Evolutionary conservation across 805 yeast genomes (phyloP).

Genomic region (Wickerhamiella brachini): DNA sequence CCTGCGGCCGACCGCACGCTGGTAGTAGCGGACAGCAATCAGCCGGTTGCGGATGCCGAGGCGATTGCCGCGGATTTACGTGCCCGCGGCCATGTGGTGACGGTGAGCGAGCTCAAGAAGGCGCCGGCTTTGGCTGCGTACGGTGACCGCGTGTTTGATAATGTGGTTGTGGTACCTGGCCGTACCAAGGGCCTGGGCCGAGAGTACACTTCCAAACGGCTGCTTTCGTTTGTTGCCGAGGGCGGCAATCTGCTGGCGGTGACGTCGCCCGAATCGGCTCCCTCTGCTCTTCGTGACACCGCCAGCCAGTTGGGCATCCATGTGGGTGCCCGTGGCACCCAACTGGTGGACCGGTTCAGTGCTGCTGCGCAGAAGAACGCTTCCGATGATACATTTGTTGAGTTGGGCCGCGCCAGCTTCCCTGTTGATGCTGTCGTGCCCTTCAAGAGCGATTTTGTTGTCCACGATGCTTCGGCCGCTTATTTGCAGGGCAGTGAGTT

Average conservation of each 20-base stretch:
- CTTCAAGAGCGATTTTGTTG: constrained; percentile 2
- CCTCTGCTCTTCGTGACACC: constrained; percentile 52
- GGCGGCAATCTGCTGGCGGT: constrained; percentile 70
- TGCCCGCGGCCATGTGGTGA: constrained; percentile 26
- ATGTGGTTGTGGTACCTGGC: constrained; percentile 46
- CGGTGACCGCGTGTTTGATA: constrained; percentile 37
- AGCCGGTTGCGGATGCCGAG: constrained; percentile 6
- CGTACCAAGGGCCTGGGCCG: constrained; percentile 30
- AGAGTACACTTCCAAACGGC: constrained; percentile 30
- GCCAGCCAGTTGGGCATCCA: constrained; percentile 70
- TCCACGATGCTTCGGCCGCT: constrained; percentile 4
- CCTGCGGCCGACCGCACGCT: constrained; percentile 19
- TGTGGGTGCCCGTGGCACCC: constrained; percentile 65
- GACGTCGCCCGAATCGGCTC: constrained; percentile 36
- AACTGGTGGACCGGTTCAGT: constrained; percentile 52
- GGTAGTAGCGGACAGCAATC: constrained; percentile 21
- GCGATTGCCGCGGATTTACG: constrained; percentile 16
- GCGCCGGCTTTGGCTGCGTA: constrained; percentile 26
- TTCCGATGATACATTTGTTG: not conserved
- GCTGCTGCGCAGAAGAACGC: constrained; percentile 5
- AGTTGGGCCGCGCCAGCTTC: not conserved
- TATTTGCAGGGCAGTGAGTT: constrained; percentile 9
- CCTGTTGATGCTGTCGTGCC: constrained; percentile 12
- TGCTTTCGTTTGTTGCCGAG: constrained; percentile 45
- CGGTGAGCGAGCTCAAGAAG: constrained; percentile 20